These are phyloP conservation scores for Claviceps sorghi DNA, from an alignment of 2,329 filamentous ascomycete genomes.

Conservation along the genomic window DNA sequence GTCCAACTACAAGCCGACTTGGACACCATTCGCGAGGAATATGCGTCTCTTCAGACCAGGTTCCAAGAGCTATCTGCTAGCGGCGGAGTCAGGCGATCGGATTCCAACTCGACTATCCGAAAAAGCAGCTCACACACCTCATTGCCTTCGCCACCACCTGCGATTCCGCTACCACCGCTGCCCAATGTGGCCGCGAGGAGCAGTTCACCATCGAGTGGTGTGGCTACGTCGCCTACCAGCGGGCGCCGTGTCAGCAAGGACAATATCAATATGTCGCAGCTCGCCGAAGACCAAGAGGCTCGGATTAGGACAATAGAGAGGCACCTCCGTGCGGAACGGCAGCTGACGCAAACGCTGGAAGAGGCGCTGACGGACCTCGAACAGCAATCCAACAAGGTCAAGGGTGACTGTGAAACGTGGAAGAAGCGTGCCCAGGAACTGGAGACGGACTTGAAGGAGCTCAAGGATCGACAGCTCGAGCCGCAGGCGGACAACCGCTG, in stretches of 20 bases:
- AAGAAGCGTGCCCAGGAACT: conserved; percentile 69
- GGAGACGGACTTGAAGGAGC: conserved; percentile 56
- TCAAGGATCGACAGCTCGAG: conserved; percentile 37
- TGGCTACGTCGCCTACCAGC: conserved; percentile 38
- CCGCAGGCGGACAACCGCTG: conserved; percentile 42
- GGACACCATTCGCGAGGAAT: conserved; percentile 52
- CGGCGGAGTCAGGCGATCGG: conserved; percentile 38
- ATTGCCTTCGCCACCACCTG: conserved; percentile 83
- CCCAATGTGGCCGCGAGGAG: conserved; percentile 42
- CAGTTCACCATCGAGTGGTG: conserved; percentile 28
- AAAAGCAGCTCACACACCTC: conserved; percentile 75
- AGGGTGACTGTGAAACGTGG: conserved; percentile 79
- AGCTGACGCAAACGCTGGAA: conserved; percentile 87
- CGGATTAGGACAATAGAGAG: conserved; percentile 95
- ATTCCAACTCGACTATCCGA: conserved; percentile 57
- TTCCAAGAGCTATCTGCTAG: conserved; percentile 35
- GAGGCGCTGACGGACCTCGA: conserved; percentile 92
- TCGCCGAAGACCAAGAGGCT: conserved; percentile 88
- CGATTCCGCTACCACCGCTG: conserved; percentile 87
- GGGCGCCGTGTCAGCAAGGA: conserved; percentile 73
- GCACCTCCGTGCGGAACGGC: conserved; percentile 88
- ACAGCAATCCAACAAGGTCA: conserved; percentile 79
- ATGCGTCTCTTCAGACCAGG: conserved; percentile 60
- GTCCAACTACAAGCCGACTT: conserved; percentile 52
- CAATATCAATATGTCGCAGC: conserved; percentile 48